Percentiles rank a stretch among this genome's conserved stretches.
Evolutionary conservation across 2,329 filamentous ascomycete species (phyloP).

Genomic region (Cryphonectria radicalis): DNA sequence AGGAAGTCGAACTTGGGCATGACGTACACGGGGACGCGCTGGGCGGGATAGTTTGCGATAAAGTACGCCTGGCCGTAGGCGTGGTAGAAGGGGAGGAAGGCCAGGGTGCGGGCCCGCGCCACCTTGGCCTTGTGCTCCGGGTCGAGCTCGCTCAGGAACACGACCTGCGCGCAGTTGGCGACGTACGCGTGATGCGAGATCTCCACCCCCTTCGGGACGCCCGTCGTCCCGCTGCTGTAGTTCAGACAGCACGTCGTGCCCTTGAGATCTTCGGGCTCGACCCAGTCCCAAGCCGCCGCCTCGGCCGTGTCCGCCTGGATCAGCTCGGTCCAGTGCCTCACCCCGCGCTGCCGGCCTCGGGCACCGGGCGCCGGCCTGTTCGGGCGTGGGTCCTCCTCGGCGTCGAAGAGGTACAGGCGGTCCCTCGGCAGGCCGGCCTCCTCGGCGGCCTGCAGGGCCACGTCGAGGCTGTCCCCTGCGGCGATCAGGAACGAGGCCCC

Average conservation of each 20-base stretch:
- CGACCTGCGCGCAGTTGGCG: constrained; percentile 67
- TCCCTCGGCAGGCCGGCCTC: constrained; percentile 57
- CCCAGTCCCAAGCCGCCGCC: constrained; percentile 66
- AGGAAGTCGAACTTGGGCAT: constrained; percentile 80
- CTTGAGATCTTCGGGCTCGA: constrained; percentile 55
- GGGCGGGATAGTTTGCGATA: constrained; percentile 60
- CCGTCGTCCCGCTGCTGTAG: constrained; percentile 80
- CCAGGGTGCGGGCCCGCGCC: constrained; percentile 52
- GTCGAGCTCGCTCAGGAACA: constrained; percentile 50
- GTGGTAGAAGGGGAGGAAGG: constrained; percentile 79
- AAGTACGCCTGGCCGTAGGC: constrained; percentile 75
- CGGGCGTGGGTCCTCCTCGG: constrained; percentile 43
- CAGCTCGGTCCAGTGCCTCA: constrained; percentile 68
- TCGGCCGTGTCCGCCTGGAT: constrained; percentile 52
- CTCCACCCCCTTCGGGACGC: constrained; percentile 82
- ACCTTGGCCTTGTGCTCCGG: constrained; percentile 51
- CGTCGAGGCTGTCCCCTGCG: constrained; percentile 62
- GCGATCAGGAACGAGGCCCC: constrained; percentile 70
- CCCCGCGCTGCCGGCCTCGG: constrained; percentile 39
- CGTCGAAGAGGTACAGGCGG: constrained; percentile 70
- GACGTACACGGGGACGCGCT: constrained; percentile 71
- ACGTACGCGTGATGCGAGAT: constrained; percentile 80
- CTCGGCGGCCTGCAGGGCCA: constrained; percentile 68
- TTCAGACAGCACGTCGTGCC: constrained; percentile 70
- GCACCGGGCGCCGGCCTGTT: constrained; percentile 34